Conservation (phyloP, 2,329 filamentous ascomycete species). For the Pseudogymnoascus sp. region DNA sequence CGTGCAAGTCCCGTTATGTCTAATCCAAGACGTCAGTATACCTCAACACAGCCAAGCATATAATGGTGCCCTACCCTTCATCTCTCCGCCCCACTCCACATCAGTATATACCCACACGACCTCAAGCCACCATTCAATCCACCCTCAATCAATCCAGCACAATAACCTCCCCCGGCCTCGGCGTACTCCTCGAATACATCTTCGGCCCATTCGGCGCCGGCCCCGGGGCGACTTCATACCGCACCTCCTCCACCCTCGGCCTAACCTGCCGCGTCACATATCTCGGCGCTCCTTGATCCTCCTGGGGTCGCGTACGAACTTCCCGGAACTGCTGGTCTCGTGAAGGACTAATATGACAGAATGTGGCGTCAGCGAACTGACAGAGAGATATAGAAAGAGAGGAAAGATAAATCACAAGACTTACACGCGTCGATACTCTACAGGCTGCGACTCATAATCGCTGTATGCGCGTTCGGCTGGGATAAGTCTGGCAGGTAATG, state of each 20-base stretch:
- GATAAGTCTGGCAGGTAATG: not conserved
- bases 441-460: not conserved
- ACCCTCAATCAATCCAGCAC: not conserved
- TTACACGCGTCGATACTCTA: constrained; percentile 1
- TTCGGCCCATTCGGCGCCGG: not conserved
- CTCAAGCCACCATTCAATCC: not conserved
- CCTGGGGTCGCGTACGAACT: not conserved
- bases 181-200: not conserved
- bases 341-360: not conserved
- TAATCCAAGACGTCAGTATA: not conserved
- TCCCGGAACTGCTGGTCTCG: constrained; percentile 1
- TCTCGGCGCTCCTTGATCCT: not conserved
- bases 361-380: not conserved
- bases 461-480: not conserved
- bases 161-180: constrained; percentile 4
- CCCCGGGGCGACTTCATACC: not conserved
- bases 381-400: not conserved
- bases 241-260: not conserved
- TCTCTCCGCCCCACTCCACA: not conserved
- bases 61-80: not conserved
- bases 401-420: not conserved
- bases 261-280: not conserved
- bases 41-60: not conserved
- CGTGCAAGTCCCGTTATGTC: no score
- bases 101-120: not conserved